Percentiles rank a stretch among this genome's conserved stretches.
Evolutionary conservation across 768 basidiomycete genomes (phyloP).

Genomic region (Lactarius hengduanensis): DNA sequence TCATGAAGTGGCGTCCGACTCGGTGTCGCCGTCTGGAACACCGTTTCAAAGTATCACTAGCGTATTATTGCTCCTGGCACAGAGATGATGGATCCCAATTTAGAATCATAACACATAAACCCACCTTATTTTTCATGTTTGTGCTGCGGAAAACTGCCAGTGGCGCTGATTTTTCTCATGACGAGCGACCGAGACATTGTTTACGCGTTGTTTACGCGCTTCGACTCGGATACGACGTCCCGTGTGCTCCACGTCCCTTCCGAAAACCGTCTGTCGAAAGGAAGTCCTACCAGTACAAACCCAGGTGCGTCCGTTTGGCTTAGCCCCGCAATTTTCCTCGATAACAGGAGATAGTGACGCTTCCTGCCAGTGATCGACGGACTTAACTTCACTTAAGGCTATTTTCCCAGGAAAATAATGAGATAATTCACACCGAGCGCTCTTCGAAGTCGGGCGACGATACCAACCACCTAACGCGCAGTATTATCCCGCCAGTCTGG

Average conservation of each 20-base stretch:
- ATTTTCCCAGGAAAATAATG: not conserved
- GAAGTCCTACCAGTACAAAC: not conserved
- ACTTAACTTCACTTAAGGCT: not conserved
- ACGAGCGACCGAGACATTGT: conserved; percentile 10
- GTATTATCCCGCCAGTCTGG: not conserved
- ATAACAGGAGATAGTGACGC: not conserved
- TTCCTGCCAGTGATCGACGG: not conserved
- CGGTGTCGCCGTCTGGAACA: not conserved
- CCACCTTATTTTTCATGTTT: not conserved
- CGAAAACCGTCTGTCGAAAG: not conserved
- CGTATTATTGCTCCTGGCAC: not conserved
- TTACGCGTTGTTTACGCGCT: conserved; percentile 27
- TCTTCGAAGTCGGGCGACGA: not conserved
- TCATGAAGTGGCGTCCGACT: not conserved
- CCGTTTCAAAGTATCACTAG: not conserved
- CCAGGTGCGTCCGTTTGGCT: not conserved
- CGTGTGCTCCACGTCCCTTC: not conserved
- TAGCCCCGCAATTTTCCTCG: not conserved
- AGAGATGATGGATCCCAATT: not conserved
- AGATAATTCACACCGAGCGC: not conserved
- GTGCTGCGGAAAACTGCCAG: not conserved
- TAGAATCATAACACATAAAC: not conserved
- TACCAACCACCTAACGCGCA: not conserved
- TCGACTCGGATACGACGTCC: not conserved
- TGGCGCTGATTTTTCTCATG: not conserved